Evolutionary conservation across 306 rosid genomes (phyloP).

Genomic region (Citrullus amarus): DNA sequence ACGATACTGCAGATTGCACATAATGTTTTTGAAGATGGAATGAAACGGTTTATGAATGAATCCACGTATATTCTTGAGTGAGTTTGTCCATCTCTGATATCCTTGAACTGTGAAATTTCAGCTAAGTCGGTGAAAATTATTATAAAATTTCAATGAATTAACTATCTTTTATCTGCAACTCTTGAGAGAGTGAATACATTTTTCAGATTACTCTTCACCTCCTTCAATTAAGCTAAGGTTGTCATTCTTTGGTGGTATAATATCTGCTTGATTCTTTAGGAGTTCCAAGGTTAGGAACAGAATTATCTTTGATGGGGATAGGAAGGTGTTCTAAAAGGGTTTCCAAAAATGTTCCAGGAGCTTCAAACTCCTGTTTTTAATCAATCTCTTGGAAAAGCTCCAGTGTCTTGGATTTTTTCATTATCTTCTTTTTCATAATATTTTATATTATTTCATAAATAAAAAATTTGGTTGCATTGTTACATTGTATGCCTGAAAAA

Average conservation of each 20-base stretch:
- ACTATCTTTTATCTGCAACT: background rate
- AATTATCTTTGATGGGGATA: background rate
- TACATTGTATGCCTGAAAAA: background rate
- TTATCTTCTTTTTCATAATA: background rate
- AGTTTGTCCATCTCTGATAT: constrained; percentile 29
- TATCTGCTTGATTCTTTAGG: background rate
- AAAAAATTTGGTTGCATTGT: background rate
- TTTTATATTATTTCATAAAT: background rate
- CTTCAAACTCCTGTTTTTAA: background rate
- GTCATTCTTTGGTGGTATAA: background rate
- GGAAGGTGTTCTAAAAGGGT: background rate
- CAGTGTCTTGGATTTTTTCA: background rate
- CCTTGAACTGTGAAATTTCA: background rate
- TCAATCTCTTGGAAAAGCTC: background rate
- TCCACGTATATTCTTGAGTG: constrained; percentile 92
- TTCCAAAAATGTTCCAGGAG: background rate
- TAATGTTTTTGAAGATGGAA: constrained; percentile 86
- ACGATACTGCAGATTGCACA: constrained; percentile 74
- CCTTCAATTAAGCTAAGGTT: background rate
- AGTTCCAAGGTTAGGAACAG: background rate
- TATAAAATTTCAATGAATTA: background rate
- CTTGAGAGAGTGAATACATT: background rate
- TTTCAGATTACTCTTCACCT: background rate
- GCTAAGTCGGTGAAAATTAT: background rate
- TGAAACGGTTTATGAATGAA: constrained; percentile 84